Evolutionary conservation across 2,329 filamentous ascomycete genomes (phyloP).

Genomic region (Fonsecaea nubica): DNA sequence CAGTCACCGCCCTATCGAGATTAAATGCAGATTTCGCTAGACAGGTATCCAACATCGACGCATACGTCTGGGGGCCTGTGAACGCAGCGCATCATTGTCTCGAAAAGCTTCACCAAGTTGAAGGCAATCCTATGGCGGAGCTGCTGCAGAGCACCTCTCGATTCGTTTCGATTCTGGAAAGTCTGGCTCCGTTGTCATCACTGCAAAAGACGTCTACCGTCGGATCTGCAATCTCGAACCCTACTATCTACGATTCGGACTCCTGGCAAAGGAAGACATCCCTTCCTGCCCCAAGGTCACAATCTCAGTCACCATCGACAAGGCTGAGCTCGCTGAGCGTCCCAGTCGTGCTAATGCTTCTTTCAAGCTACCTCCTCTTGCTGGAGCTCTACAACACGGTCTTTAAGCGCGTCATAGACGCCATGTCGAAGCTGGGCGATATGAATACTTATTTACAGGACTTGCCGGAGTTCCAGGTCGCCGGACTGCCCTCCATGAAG

Average conservation of each 20-base stretch:
- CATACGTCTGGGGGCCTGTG: not conserved
- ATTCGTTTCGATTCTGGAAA: conserved; percentile 17
- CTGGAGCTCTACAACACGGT: conserved; percentile 19
- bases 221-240: not conserved
- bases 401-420: conserved; percentile 11
- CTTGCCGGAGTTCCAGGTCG: conserved; percentile 4
- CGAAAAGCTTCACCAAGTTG: conserved; percentile 6
- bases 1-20: conserved; percentile 8
- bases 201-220: not conserved
- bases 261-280: not conserved
- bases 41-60: conserved; percentile 3
- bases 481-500: conserved; percentile 22
- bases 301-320: conserved; percentile 2
- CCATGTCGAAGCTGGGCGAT: conserved; percentile 9
- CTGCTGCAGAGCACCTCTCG: conserved; percentile 18
- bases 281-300: not conserved
- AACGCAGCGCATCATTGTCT: conserved; percentile 18
- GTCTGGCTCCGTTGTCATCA: not conserved
- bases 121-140: conserved; percentile 15
- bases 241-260: not conserved
- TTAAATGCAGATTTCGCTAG: conserved; percentile 18
- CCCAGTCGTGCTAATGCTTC: conserved; percentile 21
- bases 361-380: conserved; percentile 23
- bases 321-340: conserved; percentile 1
- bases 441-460: not conserved